These are phyloP conservation scores for Moniliophthora roreri DNA, from an alignment of 1,284 basidiomycete species.

Conservation along the genomic window DNA sequence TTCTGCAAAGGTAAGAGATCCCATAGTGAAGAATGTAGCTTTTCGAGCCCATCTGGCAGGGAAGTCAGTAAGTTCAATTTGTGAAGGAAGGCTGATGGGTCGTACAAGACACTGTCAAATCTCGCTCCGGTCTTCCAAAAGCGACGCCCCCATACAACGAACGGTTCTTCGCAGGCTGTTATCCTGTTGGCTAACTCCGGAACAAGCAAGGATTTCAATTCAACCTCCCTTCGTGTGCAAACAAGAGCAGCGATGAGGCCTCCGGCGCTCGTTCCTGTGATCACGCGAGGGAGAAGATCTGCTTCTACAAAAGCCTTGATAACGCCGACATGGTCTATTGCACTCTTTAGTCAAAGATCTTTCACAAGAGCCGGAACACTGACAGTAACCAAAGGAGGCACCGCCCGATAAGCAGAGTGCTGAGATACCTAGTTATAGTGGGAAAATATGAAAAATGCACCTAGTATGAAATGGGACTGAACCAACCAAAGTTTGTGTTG, in stretches of 20 bases:
- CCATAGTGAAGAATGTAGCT: conserved; percentile 91
- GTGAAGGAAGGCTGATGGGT: conserved; percentile 10
- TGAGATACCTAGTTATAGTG: conserved; percentile 38
- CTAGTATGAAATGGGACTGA: background rate
- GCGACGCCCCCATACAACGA: conserved; percentile 50
- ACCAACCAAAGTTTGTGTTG: conserved; percentile 87
- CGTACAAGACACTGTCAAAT: conserved; percentile 77
- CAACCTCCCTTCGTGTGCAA: conserved; percentile 90
- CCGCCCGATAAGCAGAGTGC: conserved; percentile 95
- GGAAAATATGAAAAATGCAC: background rate
- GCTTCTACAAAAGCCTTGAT: conserved; percentile 91
- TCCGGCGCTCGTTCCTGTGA: conserved; percentile 92
- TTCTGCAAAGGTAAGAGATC: conserved; percentile 94
- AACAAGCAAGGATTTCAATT: conserved; percentile 76
- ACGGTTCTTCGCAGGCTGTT: conserved; percentile 88
- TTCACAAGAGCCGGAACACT: conserved; percentile 24
- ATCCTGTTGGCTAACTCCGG: conserved; percentile 86
- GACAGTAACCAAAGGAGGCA: conserved; percentile 92
- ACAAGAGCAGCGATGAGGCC: conserved; percentile 84
- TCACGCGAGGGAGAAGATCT: conserved; percentile 84
- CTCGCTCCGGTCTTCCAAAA: conserved; percentile 88
- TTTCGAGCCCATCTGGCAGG: conserved; percentile 81
- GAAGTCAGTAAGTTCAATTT: background rate
- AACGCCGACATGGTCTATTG: conserved; percentile 84
- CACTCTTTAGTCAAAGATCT: background rate